Percentiles rank a stretch among this genome's conserved stretches.
Evolutionary conservation across 1,139 yeast genomes (phyloP).

Genomic region (Yamadazyma diospyri): DNA sequence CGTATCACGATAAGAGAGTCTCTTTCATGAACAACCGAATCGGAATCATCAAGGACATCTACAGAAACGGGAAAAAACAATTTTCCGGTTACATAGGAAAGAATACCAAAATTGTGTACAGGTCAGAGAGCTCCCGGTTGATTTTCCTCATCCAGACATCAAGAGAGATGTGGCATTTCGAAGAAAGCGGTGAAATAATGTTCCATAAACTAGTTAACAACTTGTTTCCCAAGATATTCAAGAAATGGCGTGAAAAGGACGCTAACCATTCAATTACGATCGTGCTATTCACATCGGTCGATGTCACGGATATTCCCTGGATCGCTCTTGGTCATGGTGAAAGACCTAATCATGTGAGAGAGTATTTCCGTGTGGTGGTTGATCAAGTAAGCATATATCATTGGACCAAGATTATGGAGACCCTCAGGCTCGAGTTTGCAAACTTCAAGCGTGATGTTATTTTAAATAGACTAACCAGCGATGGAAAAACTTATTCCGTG

Average conservation of each 20-base stretch:
- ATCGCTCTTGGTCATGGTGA: slow-evolving; percentile 66
- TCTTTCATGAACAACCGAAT: slow-evolving; percentile 57
- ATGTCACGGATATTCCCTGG: slow-evolving; percentile 57
- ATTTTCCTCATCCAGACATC: slow-evolving; percentile 85
- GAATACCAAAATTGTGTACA: slow-evolving; percentile 73
- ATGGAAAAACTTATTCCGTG: slow-evolving; percentile 23
- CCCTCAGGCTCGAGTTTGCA: slow-evolving; percentile 79
- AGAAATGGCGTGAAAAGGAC: slow-evolving; percentile 79
- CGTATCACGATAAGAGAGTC: slow-evolving; percentile 63
- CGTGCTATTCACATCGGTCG: slow-evolving; percentile 82
- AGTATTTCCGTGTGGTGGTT: slow-evolving; percentile 89
- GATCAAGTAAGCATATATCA: slow-evolving; percentile 85
- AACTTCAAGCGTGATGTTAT: slow-evolving; percentile 72
- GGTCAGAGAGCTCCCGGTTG: slow-evolving; percentile 87
- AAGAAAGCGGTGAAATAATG: slow-evolving; percentile 91
- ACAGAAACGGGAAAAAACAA: slow-evolving; percentile 64
- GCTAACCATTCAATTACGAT: slow-evolving; percentile 92
- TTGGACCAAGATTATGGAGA: slow-evolving; percentile 93
- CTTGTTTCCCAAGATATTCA: slow-evolving; percentile 83
- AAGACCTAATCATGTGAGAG: slow-evolving; percentile 62
- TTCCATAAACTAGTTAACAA: slow-evolving; percentile 91
- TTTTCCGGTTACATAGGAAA: slow-evolving; percentile 66
- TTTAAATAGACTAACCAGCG: slow-evolving; percentile 31
- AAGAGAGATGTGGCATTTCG: slow-evolving; percentile 97
- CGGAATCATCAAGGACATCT: slow-evolving; percentile 64